Evolutionary conservation across 2,329 filamentous ascomycete genomes (phyloP).

Genomic region (Neoscytalidium dimidiatum): DNA sequence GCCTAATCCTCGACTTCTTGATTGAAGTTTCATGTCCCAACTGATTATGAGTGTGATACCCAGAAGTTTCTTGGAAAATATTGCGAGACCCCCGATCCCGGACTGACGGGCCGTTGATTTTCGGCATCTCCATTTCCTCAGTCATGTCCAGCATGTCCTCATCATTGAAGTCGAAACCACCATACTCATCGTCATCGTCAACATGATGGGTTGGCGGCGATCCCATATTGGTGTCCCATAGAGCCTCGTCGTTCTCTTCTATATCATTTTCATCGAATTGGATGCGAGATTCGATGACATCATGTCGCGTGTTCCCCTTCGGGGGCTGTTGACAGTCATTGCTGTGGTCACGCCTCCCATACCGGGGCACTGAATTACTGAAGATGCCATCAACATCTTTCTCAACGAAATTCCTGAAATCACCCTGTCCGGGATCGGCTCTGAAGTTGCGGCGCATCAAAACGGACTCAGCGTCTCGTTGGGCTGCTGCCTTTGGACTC

Average conservation of each 20-base stretch:
- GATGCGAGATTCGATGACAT: conserved; percentile 19
- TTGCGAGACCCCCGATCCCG: conserved; percentile 31
- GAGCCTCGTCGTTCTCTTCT: conserved; percentile 30
- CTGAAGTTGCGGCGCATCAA: neutral
- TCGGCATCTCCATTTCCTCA: conserved; percentile 43
- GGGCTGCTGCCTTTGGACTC: conserved; percentile 31
- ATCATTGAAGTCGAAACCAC: conserved; percentile 19
- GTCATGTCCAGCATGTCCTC: conserved; percentile 43
- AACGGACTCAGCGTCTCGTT: conserved; percentile 28
- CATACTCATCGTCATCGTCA: conserved; percentile 26
- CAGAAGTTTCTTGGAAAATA: conserved; percentile 27
- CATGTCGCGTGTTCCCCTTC: neutral
- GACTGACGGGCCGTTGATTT: conserved; percentile 29
- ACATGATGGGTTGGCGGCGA: conserved; percentile 32
- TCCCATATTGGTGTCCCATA: conserved; percentile 37
- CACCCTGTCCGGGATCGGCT: conserved; percentile 23
- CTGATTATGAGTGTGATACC: conserved; percentile 26
- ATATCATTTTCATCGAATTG: conserved; percentile 32
- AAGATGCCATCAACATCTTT: conserved; percentile 30
- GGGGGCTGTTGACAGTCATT: neutral
- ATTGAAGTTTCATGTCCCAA: neutral
- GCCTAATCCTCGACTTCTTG: conserved; percentile 21
- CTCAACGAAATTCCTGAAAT: conserved; percentile 21
- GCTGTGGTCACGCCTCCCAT: neutral
- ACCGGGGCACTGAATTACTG: neutral